Evolutionary conservation across 2,329 filamentous ascomycete genomes (phyloP), one percentile per base, ranked within the genome.

Genomic region (Aspergillus brasiliensis): DNA sequence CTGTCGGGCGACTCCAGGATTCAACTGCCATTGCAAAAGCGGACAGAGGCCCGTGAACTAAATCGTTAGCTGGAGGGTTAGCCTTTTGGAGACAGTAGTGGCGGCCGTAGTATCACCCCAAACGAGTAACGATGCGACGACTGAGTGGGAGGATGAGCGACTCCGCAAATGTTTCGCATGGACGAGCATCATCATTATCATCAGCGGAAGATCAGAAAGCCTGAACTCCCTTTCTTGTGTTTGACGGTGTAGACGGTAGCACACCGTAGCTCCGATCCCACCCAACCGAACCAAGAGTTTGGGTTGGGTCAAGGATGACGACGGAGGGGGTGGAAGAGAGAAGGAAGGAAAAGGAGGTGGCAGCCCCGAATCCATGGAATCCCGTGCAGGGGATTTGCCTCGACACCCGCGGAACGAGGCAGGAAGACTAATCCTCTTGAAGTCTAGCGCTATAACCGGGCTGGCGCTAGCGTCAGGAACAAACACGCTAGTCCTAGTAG

Each of bases 61-160:
- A 60, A 17, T 53, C 56, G 57, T 60, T 68, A 65, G 64, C 56
- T 54, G 38, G 56, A 59, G 58, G 61, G 59, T 65, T 67, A 62
- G 59, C 61, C 54, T 38, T 54, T 57, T 52, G 57, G 59, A 57
- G 62, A 62, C 59, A 34, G 31, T 34, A 34, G 31, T 34, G 31
- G 31, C 31, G 31, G 31, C 31, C 59, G 51, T 57, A 27, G 48
- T 48, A 58, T 21, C 47, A 58, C 52, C 63, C 63, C 34, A 58
- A 67, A 64, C 23, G 37, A 62, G 63, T 64, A 65, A 65, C 34
- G 64, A 66, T 66, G 40, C 40, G 40, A 44, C 40, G 13, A 34
- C 3, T 42, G 57, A 13, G 59, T 56, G 53, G 40, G 31, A 58
- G 25, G 34, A 6, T 31, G 48, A 48, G 42, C 49, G 48, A 51